These are phyloP conservation scores for Amphicarpaea edgeworthii DNA, from an alignment of 306 rosid species.

Conservation along the genomic window DNA sequence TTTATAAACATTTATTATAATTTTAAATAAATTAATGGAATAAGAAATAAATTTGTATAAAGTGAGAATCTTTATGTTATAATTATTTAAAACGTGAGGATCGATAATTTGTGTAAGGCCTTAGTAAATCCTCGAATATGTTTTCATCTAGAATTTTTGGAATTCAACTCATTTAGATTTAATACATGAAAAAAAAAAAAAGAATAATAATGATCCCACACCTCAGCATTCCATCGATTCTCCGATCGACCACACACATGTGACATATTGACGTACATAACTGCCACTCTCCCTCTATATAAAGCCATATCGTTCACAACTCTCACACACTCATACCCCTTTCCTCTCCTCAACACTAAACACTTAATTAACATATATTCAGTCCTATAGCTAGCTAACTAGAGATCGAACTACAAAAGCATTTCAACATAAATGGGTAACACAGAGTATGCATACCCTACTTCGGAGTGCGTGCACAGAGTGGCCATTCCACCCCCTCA, in stretches of 20 bases:
- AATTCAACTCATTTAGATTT: no score
- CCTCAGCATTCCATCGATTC: neutral
- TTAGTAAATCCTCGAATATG: no score
- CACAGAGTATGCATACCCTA: constrained; percentile 55
- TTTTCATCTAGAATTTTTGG: no score
- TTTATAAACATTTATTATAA: no score
- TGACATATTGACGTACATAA: neutral
- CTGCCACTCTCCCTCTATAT: constrained; percentile 4
- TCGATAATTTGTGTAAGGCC: no score
- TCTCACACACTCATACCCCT: neutral
- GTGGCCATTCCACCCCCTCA: constrained; percentile 81
- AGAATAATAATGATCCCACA: neutral
- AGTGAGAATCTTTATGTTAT: no score
- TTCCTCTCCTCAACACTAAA: neutral
- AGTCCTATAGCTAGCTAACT: no score
- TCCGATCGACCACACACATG: constrained; percentile 17
- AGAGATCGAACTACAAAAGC: no score
- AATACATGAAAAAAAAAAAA: neutral
- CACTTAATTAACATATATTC: no score
- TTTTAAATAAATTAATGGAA: no score
- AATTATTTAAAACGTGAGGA: no score
- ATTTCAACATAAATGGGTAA: constrained; percentile 65
- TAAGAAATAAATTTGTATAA: no score
- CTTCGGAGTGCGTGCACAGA: constrained; percentile 46
- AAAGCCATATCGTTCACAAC: constrained; percentile 25